Conservation (phyloP, 2,329 filamentous ascomycete species). For the Curvularia verruculosa region DNA sequence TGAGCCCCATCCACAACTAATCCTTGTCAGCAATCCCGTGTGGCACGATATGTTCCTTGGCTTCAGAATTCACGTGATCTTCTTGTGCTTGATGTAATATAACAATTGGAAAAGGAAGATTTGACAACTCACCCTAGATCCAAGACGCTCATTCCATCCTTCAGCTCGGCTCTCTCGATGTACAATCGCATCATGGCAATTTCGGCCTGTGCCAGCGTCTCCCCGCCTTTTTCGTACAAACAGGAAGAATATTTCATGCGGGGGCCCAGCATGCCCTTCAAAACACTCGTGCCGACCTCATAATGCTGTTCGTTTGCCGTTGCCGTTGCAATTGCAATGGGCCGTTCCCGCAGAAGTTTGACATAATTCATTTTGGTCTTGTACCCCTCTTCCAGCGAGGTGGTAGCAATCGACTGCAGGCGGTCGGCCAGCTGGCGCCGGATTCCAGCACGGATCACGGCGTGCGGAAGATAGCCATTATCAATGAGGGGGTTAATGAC, state of each 20-base stretch:
- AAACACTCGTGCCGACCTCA: slow-evolving; percentile 70
- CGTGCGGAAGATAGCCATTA: slow-evolving; percentile 67
- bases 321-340: slow-evolving; percentile 72
- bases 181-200: slow-evolving; percentile 69
- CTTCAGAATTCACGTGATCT: slow-evolving; percentile 3
- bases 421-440: slow-evolving; percentile 69
- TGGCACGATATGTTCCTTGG: background rate
- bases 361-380: slow-evolving; percentile 69
- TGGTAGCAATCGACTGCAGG: slow-evolving; percentile 60
- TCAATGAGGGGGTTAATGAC: slow-evolving; percentile 60
- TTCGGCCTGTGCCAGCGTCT: slow-evolving; percentile 69
- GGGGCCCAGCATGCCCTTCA: slow-evolving; percentile 66
- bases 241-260: slow-evolving; percentile 76
- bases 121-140: slow-evolving; percentile 63
- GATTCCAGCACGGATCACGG: slow-evolving; percentile 69
- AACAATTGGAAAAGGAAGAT: slow-evolving; percentile 24
- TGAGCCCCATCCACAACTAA: slow-evolving; percentile 72
- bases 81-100: background rate
- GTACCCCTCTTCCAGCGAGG: slow-evolving; percentile 60
- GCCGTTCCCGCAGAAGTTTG: slow-evolving; percentile 61
- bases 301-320: slow-evolving; percentile 74
- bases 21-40: slow-evolving; percentile 1
- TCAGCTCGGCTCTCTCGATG: slow-evolving; percentile 64
- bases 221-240: slow-evolving; percentile 63
- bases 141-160: slow-evolving; percentile 66